Evolutionary conservation across 2,329 filamentous ascomycete genomes (phyloP).

Genomic region (Acrodontium crateriforme): DNA sequence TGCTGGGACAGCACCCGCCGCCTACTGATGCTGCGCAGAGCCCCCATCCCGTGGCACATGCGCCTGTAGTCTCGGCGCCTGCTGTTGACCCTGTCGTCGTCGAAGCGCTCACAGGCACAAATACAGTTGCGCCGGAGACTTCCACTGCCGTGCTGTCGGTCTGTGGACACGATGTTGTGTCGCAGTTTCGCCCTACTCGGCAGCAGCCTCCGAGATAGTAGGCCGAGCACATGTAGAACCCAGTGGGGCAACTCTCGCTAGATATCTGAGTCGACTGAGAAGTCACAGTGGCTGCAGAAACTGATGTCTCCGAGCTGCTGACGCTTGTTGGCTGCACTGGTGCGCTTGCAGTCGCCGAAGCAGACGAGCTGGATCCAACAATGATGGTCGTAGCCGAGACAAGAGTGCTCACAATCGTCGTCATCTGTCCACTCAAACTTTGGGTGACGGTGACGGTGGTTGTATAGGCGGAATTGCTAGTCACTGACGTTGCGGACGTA

Average conservation of each 20-base stretch:
- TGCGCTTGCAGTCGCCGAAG: constrained; percentile 7
- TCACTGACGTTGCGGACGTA: constrained; percentile 2
- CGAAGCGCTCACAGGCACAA: constrained; percentile 37
- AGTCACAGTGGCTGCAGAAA: constrained; percentile 7
- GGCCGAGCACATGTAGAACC: constrained; percentile 83
- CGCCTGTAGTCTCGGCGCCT: constrained; percentile 19
- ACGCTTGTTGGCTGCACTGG: constrained; percentile 9
- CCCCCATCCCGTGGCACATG: constrained; percentile 70
- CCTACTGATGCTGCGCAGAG: constrained; percentile 51
- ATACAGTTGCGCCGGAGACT: constrained; percentile 54
- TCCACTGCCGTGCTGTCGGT: constrained; percentile 50
- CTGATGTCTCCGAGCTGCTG: constrained; percentile 7
- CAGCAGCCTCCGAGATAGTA: constrained; percentile 75
- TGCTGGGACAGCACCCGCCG: constrained; percentile 72
- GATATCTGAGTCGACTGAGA: constrained; percentile 25
- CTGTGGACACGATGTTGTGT: constrained; percentile 62
- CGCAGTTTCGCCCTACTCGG: constrained; percentile 72
- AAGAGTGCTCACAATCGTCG: constrained; percentile 15
- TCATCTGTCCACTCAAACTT: constrained; percentile 10
- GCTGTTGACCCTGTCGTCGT: constrained; percentile 11
- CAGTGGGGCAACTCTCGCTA: constrained; percentile 55
- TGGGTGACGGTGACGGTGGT: constrained; percentile 17
- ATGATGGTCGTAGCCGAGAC: constrained; percentile 18
- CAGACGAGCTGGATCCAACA: constrained; percentile 7
- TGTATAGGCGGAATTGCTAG: constrained; percentile 9